A percentile compares a stretch with the other conserved stretches of the same genome.
Evolutionary conservation across 345 rosid species (phyloP).

Genomic region (Eutrema heterophyllum): DNA sequence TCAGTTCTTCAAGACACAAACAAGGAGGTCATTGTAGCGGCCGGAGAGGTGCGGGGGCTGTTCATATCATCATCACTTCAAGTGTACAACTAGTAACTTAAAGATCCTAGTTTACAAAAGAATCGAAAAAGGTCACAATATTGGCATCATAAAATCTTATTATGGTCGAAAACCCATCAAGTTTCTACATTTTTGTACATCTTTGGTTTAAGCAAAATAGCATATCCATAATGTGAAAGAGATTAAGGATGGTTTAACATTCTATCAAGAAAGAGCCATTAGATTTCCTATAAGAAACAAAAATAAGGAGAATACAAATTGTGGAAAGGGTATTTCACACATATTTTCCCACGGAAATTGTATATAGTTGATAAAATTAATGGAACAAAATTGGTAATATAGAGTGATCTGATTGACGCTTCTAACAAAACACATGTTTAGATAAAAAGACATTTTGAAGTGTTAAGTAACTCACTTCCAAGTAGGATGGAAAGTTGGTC

Average conservation of each 20-base stretch:
- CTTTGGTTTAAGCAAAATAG: not conserved
- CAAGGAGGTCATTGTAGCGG: too few relatives aligned
- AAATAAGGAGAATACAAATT: not conserved
- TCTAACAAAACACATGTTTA: not conserved
- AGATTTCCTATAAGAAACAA: not conserved
- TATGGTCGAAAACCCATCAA: not conserved
- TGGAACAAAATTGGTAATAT: not conserved
- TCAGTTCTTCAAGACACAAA: too few relatives aligned
- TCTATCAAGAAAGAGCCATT: not conserved
- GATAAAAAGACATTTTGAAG: not conserved
- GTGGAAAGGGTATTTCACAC: not conserved
- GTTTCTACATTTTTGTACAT: not conserved
- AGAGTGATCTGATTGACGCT: not conserved
- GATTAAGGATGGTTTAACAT: not conserved
- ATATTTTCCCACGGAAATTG: not conserved
- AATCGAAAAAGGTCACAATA: not conserved
- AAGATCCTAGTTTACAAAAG: constrained; percentile 1
- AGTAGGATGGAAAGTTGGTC: constrained; percentile 36
- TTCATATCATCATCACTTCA: too few relatives aligned
- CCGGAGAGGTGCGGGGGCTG: too few relatives aligned
- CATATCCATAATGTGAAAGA: not conserved
- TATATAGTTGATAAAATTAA: not conserved
- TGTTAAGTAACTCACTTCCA: constrained; percentile 47
- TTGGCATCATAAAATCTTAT: not conserved
- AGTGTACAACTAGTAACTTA: not conserved